Conservation (phyloP, 192 early-diverging fungal species). For the Oehlia diaphana region DNA sequence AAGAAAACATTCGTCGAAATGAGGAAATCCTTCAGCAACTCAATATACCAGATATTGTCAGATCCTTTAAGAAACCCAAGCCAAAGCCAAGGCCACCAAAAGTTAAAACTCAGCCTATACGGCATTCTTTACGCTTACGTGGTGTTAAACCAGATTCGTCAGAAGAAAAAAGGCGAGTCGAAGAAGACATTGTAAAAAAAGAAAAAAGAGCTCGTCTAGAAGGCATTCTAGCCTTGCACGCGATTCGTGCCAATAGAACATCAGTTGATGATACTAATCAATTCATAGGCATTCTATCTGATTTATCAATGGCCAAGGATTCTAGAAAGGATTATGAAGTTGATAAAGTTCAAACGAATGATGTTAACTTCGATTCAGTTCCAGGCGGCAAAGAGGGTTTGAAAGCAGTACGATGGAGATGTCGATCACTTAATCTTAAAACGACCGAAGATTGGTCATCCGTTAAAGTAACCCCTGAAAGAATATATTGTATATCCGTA, state of each 20-base stretch:
- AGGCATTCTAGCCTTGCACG: conserved; percentile 4
- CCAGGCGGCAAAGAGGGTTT: conserved; percentile 35
- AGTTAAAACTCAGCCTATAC: background rate
- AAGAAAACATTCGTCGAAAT: conserved; percentile 46
- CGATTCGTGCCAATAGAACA: background rate
- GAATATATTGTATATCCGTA: conserved; percentile 50
- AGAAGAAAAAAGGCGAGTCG: conserved; percentile 21
- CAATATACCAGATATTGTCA: conserved; percentile 25
- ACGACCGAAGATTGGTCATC: conserved; percentile 40
- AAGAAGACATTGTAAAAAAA: conserved; percentile 13
- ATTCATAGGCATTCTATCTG: background rate
- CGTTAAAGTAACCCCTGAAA: conserved; percentile 49
- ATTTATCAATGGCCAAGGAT: background rate
- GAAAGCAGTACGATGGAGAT: conserved; percentile 8
- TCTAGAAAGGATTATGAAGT: background rate
- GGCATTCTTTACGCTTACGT: conserved; percentile 24
- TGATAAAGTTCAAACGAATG: conserved; percentile 18
- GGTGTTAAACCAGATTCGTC: background rate
- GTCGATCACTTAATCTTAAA: background rate
- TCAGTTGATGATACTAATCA: background rate
- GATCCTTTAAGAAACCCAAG: background rate
- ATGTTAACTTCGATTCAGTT: conserved; percentile 25
- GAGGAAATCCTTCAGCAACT: conserved; percentile 38
- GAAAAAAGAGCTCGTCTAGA: background rate
- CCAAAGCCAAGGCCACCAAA: conserved; percentile 26